These are phyloP conservation scores for Ustilago cynodontis DNA, from an alignment of 1,284 basidiomycete species.

Conservation along the genomic window DNA sequence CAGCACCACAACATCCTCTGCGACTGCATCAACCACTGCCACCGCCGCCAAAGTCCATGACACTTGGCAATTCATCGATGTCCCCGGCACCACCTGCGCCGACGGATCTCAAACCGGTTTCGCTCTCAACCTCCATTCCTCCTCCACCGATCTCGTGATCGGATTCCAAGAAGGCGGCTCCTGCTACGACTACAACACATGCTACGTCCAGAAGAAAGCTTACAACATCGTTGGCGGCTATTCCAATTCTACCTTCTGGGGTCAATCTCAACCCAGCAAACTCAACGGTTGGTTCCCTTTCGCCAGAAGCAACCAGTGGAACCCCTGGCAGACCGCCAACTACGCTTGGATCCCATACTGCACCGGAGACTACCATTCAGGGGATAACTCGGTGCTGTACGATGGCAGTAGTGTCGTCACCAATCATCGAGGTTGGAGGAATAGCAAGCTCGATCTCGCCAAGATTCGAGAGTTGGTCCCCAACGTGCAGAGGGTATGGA, in stretches of 20 bases:
- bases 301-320: conserved; percentile 22
- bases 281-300: conserved; percentile 36
- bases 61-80: conserved; percentile 36
- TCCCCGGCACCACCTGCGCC: conserved; percentile 34
- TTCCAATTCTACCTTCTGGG: conserved; percentile 19
- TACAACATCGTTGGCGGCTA: conserved; percentile 32
- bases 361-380: conserved; percentile 38
- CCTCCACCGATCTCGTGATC: conserved; percentile 29
- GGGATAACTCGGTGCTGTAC: conserved; percentile 33
- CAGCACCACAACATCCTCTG: background rate
- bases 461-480: conserved; percentile 26
- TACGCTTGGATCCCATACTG: conserved; percentile 42
- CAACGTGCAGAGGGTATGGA: conserved; percentile 9
- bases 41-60: background rate
- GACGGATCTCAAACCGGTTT: conserved; percentile 33
- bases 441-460: conserved; percentile 23
- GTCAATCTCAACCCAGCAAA: conserved; percentile 12
- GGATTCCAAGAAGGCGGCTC: conserved; percentile 26
- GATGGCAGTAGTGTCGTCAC: conserved; percentile 1
- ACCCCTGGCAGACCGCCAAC: conserved; percentile 26
- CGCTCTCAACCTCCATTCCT: conserved; percentile 28
- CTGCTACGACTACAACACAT: conserved; percentile 36
- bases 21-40: background rate
- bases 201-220: conserved; percentile 24
- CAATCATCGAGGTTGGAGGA: conserved; percentile 25